These are phyloP conservation scores for Phyllosticta ampelicida DNA, from an alignment of 2,329 filamentous ascomycete species.

Conservation along the genomic window DNA sequence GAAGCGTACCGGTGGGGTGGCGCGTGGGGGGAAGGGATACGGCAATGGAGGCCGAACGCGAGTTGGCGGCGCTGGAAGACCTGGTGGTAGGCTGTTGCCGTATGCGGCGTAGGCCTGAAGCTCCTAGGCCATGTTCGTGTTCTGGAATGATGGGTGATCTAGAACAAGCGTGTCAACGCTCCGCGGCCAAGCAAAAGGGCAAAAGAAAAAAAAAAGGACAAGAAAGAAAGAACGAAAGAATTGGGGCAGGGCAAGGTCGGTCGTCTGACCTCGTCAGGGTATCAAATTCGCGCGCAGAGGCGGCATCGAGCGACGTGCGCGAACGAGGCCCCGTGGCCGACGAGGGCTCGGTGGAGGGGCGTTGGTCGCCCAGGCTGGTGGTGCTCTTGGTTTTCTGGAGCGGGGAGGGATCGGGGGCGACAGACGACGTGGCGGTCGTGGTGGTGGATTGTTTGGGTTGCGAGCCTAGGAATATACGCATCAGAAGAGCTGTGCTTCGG, in stretches of 20 bases:
- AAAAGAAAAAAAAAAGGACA: background rate
- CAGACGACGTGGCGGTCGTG: background rate
- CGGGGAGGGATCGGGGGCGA: slow-evolving; percentile 1
- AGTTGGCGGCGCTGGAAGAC: slow-evolving; percentile 26
- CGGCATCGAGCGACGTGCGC: slow-evolving; percentile 68
- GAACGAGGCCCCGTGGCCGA: slow-evolving; percentile 49
- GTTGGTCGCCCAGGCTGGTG: slow-evolving; percentile 34
- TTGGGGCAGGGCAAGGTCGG: background rate
- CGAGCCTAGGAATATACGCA: slow-evolving; percentile 10
- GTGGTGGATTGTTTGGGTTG: slow-evolving; percentile 8
- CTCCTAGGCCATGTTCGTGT: slow-evolving; percentile 76
- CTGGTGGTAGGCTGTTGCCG: slow-evolving; percentile 69
- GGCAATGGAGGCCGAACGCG: slow-evolving; percentile 61
- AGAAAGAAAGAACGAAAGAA: no score
- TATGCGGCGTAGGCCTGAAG: slow-evolving; percentile 84
- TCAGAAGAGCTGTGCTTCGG: slow-evolving; percentile 9
- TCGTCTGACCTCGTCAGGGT: slow-evolving; percentile 58
- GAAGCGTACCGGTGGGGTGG: slow-evolving; percentile 37
- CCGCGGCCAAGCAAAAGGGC: background rate
- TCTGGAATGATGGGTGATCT: slow-evolving; percentile 66
- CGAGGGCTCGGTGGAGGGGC: slow-evolving; percentile 22
- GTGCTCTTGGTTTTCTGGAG: slow-evolving; percentile 41
- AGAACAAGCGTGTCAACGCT: background rate
- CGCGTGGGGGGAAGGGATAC: slow-evolving; percentile 46
- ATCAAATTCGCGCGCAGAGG: slow-evolving; percentile 44